Evolutionary conservation across 805 yeast species (phyloP), one percentile per base, ranked within the genome.

Genomic region (Wilhelminamyces savonicus): DNA sequence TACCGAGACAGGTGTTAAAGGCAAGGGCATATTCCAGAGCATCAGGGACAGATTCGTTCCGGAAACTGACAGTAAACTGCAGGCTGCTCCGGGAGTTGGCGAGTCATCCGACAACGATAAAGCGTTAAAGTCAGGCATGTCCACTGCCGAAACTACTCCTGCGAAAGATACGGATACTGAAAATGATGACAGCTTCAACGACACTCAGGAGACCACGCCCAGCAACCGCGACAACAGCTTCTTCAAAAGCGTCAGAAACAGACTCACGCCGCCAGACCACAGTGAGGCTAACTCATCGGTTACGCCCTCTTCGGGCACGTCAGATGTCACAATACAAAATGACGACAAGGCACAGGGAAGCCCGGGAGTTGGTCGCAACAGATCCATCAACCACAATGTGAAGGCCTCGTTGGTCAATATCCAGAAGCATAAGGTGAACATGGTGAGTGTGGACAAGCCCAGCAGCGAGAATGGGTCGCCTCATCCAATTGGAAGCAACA

Each of bases 71-170:
- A n/a, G n/a, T n/a, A n/a, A n/a, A n/a, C n/a, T n/a, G n/a, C n/a
- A n/a, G n/a, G n/a, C n/a, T n/a, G n/a, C n/a, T n/a, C n/a, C n/a
- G n/a, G n/a, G n/a, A n/a, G n/a, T n/a, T n/a, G n/a, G n/a, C n/a
- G n/a, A n/a, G n/a, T n/a, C n/a, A n/a, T n/a, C n/a, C n/a, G n/a
- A n/a, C n/a, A n/a, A n/a, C n/a, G n/a, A n/a, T n/a, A n/a, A n/a
- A n/a, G n/a, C n/a, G n/a, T n/a, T n/a, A 13, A 19, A 21, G 29
- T n/a, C 26, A 5, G 30, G 17, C 10, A 27, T 39, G 1, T 43
- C 54, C 9, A 52, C 55, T n/a, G 56, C 56, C n/a, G 59, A 53
- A 37, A 53, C 58, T 11, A 48, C 59, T 2, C 58, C 58, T 13
- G 38, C 54, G 5, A 48, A 48, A 26, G 56, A 47, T 16, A 31